These are phyloP conservation scores for Moringa oleifera DNA, from an alignment of 345 rosid species.

Conservation along the genomic window DNA sequence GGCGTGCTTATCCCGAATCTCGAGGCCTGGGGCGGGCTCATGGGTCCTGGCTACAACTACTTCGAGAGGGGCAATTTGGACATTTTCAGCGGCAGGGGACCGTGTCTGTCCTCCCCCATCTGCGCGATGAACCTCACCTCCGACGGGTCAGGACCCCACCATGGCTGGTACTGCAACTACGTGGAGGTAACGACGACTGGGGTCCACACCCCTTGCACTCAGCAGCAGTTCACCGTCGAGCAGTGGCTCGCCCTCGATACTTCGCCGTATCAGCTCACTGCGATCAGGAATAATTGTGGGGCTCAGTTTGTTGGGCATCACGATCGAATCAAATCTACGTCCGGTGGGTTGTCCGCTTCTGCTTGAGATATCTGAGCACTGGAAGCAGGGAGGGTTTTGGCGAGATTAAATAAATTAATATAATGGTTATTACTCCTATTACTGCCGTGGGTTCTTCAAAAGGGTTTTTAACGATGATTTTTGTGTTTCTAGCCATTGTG, in stretches of 20 bases:
- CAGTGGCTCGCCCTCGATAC: conserved; percentile 82
- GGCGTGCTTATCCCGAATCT: conserved; percentile 37
- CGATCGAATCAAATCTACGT: conserved; percentile 18
- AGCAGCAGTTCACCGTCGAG: conserved; percentile 61
- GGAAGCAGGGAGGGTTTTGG: no score
- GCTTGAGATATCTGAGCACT: not conserved
- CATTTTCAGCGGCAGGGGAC: conserved; percentile 71
- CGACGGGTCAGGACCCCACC: conserved; percentile 66
- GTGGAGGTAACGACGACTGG: conserved; percentile 67
- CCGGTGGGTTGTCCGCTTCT: not conserved
- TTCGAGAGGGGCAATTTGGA: conserved; percentile 91
- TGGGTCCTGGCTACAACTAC: conserved; percentile 65
- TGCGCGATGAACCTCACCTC: conserved; percentile 77
- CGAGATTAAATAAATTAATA: no score
- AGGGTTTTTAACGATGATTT: no score
- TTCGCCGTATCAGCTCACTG: conserved; percentile 59
- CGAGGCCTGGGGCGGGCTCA: conserved; percentile 83
- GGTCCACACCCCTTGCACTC: conserved; percentile 46
- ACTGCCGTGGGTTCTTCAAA: no score
- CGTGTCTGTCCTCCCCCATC: conserved; percentile 43
- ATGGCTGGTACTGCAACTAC: conserved; percentile 91
- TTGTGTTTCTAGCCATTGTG: no score
- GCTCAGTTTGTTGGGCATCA: conserved; percentile 8
- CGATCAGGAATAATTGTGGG: conserved; percentile 45
- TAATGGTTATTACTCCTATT: no score